These are phyloP conservation scores for Penicillium crustosum DNA, from an alignment of 2,329 filamentous ascomycete species.

Conservation along the genomic window DNA sequence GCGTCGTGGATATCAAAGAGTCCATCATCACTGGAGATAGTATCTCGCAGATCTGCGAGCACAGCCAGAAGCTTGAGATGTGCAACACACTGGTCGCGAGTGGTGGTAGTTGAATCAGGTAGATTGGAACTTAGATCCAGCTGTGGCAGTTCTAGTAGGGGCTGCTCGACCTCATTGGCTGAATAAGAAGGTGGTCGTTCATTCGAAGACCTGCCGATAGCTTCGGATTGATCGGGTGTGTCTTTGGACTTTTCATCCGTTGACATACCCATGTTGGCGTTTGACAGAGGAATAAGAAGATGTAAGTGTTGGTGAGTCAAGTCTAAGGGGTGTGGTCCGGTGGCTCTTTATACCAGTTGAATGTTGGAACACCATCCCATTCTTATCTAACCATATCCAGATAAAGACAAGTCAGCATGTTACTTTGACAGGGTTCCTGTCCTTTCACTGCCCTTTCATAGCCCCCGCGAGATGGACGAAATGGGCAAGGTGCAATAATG, in stretches of 20 bases:
- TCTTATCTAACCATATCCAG: neutral
- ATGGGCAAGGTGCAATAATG: neutral
- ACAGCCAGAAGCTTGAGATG: constrained; percentile 73
- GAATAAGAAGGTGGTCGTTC: constrained; percentile 30
- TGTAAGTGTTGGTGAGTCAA: neutral
- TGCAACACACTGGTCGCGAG: constrained; percentile 61
- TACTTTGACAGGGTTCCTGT: neutral
- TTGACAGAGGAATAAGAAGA: neutral
- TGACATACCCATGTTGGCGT: constrained; percentile 14
- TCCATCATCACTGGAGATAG: constrained; percentile 64
- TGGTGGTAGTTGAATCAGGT: constrained; percentile 22
- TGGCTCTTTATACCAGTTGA: neutral
- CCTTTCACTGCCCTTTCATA: too few species aligned
- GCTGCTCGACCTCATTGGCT: constrained; percentile 13
- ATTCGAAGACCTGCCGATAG: neutral
- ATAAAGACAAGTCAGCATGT: neutral
- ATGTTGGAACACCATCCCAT: neutral
- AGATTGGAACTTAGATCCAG: constrained; percentile 21
- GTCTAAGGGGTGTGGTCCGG: neutral
- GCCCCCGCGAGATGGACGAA: neutral
- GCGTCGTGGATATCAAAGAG: constrained; percentile 64
- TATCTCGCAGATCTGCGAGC: constrained; percentile 66
- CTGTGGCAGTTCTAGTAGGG: constrained; percentile 22
- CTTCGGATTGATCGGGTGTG: neutral
- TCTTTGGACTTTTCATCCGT: constrained; percentile 16